Evolutionary conservation across 2,329 filamentous ascomycete genomes (phyloP).

Genomic region (Byssoonygena ceratinophila): DNA sequence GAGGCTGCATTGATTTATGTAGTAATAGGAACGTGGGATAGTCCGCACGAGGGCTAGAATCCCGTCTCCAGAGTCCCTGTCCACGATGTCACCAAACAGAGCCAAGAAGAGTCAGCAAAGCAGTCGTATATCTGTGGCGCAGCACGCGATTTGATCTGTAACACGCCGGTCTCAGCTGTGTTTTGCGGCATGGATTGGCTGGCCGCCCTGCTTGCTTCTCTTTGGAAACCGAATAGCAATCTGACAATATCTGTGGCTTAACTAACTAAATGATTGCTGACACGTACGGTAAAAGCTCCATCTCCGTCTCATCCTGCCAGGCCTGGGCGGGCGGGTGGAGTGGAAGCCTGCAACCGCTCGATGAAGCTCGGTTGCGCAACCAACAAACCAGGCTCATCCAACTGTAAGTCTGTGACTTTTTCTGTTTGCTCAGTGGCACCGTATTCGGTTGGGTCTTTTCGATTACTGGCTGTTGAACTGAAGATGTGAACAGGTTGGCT

Average conservation of each 20-base stretch:
- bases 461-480: too few species aligned
- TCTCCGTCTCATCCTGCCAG: neutral
- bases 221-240: neutral
- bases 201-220: neutral
- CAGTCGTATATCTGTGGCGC: conserved; percentile 3
- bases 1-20: neutral
- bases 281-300: too few species aligned
- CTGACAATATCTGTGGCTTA: neutral
- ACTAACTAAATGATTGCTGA: too few species aligned
- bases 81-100: neutral
- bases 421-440: too few species aligned
- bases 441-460: too few species aligned
- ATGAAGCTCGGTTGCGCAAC: neutral
- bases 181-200: neutral
- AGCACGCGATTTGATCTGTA: neutral
- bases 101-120: neutral
- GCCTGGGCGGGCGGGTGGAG: neutral
- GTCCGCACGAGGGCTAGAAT: too few species aligned
- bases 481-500: too few species aligned
- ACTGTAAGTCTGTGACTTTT: too few species aligned
- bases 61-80: too few species aligned
- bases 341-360: neutral
- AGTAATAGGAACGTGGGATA: neutral
- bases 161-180: neutral
- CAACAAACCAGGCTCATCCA: too few species aligned